These are phyloP conservation scores for Boletus vinaceobasis DNA, from an alignment of 768 basidiomycete genomes.

Conservation along the genomic window DNA sequence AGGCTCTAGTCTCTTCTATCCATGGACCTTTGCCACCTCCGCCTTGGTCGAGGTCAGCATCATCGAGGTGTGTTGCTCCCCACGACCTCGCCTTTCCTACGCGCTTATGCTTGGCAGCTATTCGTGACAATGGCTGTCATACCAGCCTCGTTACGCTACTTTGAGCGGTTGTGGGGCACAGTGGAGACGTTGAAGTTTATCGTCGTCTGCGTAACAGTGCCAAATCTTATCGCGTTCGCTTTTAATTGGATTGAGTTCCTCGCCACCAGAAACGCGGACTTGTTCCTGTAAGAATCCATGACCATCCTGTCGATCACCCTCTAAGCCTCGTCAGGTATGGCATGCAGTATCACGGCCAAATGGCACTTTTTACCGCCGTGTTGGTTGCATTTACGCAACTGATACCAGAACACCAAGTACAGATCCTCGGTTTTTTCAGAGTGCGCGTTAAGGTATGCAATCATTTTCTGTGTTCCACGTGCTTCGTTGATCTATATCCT, in stretches of 20 bases:
- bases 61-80: constrained; percentile 63
- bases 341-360: constrained; percentile 89
- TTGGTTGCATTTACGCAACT: constrained; percentile 97
- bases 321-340: constrained; percentile 58
- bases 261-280: constrained; percentile 62
- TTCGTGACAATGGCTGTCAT: constrained; percentile 71
- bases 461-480: background rate
- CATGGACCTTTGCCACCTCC: constrained; percentile 93
- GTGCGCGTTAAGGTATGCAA: constrained; percentile 80
- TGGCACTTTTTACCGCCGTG: constrained; percentile 83
- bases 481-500: constrained; percentile 1
- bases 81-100: background rate
- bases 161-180: constrained; percentile 94
- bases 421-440: constrained; percentile 80
- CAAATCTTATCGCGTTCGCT: constrained; percentile 85
- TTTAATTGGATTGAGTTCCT: constrained; percentile 87
- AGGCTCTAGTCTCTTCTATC: constrained; percentile 75
- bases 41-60: constrained; percentile 82
- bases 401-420: constrained; percentile 97
- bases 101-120: constrained; percentile 49
- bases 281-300: constrained; percentile 66
- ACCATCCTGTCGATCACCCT: constrained; percentile 1
- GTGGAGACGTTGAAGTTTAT: constrained; percentile 85
- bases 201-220: constrained; percentile 67
- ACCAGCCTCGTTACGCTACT: constrained; percentile 80